Evolutionary conservation across 352 stramenopile genomes (phyloP).

Genomic region (Globisporangium acanthophoron): DNA sequence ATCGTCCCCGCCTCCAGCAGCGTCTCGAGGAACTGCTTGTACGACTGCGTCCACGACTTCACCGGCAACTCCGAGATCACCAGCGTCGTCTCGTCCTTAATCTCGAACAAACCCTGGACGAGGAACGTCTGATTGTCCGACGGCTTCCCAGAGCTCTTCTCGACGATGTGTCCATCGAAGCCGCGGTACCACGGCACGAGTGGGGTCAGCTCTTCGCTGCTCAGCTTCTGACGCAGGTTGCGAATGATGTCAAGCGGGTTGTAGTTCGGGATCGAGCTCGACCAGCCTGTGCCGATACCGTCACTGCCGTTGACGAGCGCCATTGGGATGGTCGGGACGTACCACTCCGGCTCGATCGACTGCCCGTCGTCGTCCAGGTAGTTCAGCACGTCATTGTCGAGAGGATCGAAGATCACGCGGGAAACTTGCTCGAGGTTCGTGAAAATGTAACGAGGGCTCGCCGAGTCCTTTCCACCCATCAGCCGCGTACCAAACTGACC

Average conservation of each 20-base stretch:
- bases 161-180: conserved; percentile 85
- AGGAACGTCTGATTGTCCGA: conserved; percentile 65
- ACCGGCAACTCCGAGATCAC: conserved; percentile 96
- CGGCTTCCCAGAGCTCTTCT: conserved; percentile 54
- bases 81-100: conserved; percentile 86
- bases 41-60: conserved; percentile 94
- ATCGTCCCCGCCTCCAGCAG: conserved; percentile 85
- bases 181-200: conserved; percentile 91
- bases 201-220: conserved; percentile 39
- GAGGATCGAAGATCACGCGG: conserved; percentile 79
- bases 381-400: conserved; percentile 88
- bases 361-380: conserved; percentile 92
- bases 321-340: conserved; percentile 96
- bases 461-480: conserved; percentile 95
- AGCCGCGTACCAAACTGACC: conserved; percentile 98
- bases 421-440: conserved; percentile 88
- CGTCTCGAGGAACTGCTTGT: conserved; percentile 94
- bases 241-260: conserved; percentile 89
- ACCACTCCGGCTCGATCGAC: conserved; percentile 91
- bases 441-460: conserved; percentile 93
- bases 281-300: conserved; percentile 97
- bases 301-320: conserved; percentile 95
- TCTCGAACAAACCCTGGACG: conserved; percentile 82
- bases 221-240: conserved; percentile 63
- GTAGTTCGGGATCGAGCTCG: conserved; percentile 90